Conservation (phyloP, 768 basidiomycete species). For the Leccinum variicolor region DNA sequence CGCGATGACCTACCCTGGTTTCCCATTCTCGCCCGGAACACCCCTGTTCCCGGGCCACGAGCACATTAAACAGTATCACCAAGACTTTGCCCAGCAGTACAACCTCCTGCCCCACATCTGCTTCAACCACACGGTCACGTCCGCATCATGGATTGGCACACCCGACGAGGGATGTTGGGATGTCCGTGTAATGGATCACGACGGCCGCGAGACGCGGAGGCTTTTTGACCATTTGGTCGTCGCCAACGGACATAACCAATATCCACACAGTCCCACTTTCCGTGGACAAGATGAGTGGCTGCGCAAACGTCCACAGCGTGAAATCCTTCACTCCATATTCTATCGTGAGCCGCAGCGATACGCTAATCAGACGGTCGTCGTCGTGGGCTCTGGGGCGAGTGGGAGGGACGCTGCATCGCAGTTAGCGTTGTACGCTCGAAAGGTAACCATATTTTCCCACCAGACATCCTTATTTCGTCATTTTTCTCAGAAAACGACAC, state of each 20-base stretch:
- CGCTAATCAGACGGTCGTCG: slow-evolving; percentile 40
- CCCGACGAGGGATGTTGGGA: slow-evolving; percentile 42
- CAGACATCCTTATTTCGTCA: neutral
- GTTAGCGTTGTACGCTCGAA: slow-evolving; percentile 35
- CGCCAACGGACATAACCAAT: slow-evolving; percentile 54
- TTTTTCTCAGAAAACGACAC: neutral
- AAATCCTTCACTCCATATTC: slow-evolving; percentile 51
- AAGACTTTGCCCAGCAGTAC: slow-evolving; percentile 36
- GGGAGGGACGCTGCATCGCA: slow-evolving; percentile 49
- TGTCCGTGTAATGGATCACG: slow-evolving; percentile 30
- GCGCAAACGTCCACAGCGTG: slow-evolving; percentile 29
- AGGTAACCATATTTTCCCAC: slow-evolving; percentile 33
- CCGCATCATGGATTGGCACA: slow-evolving; percentile 43
- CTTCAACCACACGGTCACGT: slow-evolving; percentile 42
- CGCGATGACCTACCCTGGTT: slow-evolving; percentile 54
- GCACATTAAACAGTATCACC: slow-evolving; percentile 45
- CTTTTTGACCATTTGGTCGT: slow-evolving; percentile 53
- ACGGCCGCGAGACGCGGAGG: slow-evolving; percentile 20
- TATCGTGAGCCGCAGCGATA: slow-evolving; percentile 48
- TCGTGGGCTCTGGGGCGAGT: slow-evolving; percentile 47
- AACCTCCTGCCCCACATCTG: slow-evolving; percentile 39
- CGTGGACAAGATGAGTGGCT: slow-evolving; percentile 51
- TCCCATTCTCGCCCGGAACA: slow-evolving; percentile 49
- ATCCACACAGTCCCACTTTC: slow-evolving; percentile 45
- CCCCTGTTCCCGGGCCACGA: slow-evolving; percentile 50